Base-by-base conservation (phyloP, 345 rosid species). In the Pugionium dolabratum region DNA sequence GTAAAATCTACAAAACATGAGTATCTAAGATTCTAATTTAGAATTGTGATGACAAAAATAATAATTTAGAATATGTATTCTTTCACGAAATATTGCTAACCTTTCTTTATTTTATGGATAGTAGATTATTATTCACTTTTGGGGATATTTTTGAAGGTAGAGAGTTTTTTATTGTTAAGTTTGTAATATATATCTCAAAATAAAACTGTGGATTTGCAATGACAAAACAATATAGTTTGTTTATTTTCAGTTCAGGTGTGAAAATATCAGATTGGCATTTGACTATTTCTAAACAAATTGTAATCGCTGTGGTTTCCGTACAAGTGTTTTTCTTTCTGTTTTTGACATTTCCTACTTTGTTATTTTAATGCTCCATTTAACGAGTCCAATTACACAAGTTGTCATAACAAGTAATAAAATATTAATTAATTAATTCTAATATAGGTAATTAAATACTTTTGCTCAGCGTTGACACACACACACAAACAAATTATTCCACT, bases 161-260 rank as follows among this genome's bases (percentile, higher is more conserved):
- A 18, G 18, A 18, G 4, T 6, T 6, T 54, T 6, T 6, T 11
- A 7, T 28, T 39, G 35, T 39, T 9, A 39, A 39, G 10, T 25
- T 37, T 43, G 29, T 18, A 18, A 18, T 18, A 18, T 11, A 18
- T 31, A n/a, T 60, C 33, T 60, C 41, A 9, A 42, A 2, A 31
- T 18, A 2, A 40, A 39, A 5, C 35, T 7, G 11, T 43, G 64
- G 31, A 59, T 11, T 32, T 31, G 41, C n/a, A 4, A 18, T 44
- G 65, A 33, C 43, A 33, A 9, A 11, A 30, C 25, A 11, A 7
- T 7, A 46, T 52, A 42, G 4, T 42, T 42, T 4, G 6, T 53
- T 32, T 44, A 9, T 18, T 26, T 10, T 10, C 51, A 65, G 53
- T 10, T 10, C 51, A 65, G 53, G 53, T 65, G 70, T 65, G 70